Base-by-base conservation (phyloP, 2,329 filamentous ascomycete genomes). In the Exophiala aquamarina region DNA sequence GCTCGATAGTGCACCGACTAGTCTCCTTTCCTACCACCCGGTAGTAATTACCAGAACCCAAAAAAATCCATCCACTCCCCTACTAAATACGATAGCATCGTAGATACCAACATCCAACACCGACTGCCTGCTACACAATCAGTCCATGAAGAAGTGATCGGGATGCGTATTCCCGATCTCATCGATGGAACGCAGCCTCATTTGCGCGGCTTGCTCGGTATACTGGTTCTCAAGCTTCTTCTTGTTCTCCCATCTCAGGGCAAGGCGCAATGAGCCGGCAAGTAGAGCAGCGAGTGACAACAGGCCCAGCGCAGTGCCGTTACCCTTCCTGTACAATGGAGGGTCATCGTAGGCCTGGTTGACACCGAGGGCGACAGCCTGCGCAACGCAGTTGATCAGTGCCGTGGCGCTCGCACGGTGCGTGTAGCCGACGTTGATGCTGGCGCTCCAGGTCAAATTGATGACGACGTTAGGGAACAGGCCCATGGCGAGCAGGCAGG, bases 261-360 rank as follows among this genome's bases (percentile, higher is more conserved):
- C 15, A 14, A 41, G 14, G 18, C 47, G 28, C 38, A 50, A 18
- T 3, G 21, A 19, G 19, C 14, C 15, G n/a, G 43, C 31, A 15
- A 42, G 31, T 10, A 43, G 21, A 14, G 15, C 14, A 10, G 20
- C 37, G 8, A 47, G 29, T 3, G 20, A 44, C 14, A 41, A 36
- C 43, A 50, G 35, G 11, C 48, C 44, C 21, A 46, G 19, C 1
- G 48, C 20, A 7, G 44, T 37, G 2, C 26, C 43, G 31, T 41
- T 26, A 14, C 52, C 52, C 15, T 41, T 34, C 5, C 37, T 31
- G 29, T 55, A 55, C 6, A 39, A 47, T 4, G 52, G 52, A 19
- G 52, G 52, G 29, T 52, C 46, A 6, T 31, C 39, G 20, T 50
- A 55, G 4, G 46, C 49, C 28, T 55, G 40, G 21, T 53, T 52